Percentiles rank a stretch among this genome's conserved stretches.
Evolutionary conservation across 345 rosid genomes (phyloP).

Genomic region (Citrus hindsii): DNA sequence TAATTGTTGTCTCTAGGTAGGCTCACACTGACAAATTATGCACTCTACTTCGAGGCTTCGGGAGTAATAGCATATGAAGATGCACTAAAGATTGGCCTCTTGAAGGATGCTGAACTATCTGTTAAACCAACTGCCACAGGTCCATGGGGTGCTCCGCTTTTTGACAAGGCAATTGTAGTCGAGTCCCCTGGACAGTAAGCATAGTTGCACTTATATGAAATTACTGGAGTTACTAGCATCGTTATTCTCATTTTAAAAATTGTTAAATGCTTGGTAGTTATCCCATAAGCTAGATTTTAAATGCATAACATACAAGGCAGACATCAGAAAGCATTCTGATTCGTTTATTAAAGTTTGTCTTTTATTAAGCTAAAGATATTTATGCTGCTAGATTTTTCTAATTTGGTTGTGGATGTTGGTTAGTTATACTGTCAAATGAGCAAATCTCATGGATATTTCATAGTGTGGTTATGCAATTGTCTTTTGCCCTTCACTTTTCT

Average conservation of each 20-base stretch:
- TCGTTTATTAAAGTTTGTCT: neutral
- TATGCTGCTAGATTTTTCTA: neutral
- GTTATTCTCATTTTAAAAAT: neutral
- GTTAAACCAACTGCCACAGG: slow-evolving; percentile 77
- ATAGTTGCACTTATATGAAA: neutral
- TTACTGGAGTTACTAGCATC: neutral
- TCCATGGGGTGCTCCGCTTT: slow-evolving; percentile 98
- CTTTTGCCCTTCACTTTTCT: neutral
- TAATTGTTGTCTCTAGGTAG: slow-evolving; percentile 49
- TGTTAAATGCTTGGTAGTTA: neutral
- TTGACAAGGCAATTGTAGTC: slow-evolving; percentile 76
- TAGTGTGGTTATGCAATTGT: neutral
- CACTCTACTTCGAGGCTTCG: slow-evolving; percentile 89
- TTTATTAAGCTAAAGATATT: neutral
- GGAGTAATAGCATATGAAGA: slow-evolving; percentile 68
- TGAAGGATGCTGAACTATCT: slow-evolving; percentile 38
- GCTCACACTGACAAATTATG: slow-evolving; percentile 85
- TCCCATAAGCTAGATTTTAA: too few species aligned
- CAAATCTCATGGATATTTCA: neutral
- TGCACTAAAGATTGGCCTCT: slow-evolving; percentile 82
- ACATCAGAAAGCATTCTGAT: neutral
- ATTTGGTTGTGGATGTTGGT: neutral
- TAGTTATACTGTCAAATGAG: neutral
- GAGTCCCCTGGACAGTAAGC: slow-evolving; percentile 81
- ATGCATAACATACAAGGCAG: neutral